Conservation (phyloP, 495 filamentous ascomycete genomes). For the Corynascus novoguineensis region DNA sequence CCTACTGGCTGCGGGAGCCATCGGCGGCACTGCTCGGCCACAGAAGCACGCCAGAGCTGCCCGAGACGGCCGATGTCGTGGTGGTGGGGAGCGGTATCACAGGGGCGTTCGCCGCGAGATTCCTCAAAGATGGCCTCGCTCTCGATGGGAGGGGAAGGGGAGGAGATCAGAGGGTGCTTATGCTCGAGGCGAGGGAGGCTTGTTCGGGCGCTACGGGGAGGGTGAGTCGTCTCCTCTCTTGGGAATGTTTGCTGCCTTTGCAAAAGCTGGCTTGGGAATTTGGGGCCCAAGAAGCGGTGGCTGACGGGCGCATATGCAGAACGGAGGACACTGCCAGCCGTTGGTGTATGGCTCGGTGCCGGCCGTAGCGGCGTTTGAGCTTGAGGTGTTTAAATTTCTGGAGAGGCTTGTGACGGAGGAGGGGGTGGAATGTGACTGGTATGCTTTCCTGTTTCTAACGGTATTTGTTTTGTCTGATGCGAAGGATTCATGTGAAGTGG, state of each 20-base stretch:
- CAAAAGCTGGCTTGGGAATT: background rate
- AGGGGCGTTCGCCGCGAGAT: slow-evolving; percentile 59
- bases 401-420: slow-evolving; percentile 45
- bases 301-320: slow-evolving; percentile 29
- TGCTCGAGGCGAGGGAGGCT: slow-evolving; percentile 74
- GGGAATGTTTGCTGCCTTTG: background rate
- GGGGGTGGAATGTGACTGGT: slow-evolving; percentile 58
- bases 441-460: background rate
- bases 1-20: slow-evolving; percentile 67
- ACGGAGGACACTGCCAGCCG: slow-evolving; percentile 72
- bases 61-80: slow-evolving; percentile 56
- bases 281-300: background rate
- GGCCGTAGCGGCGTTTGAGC: slow-evolving; percentile 58
- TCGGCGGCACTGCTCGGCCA: slow-evolving; percentile 54
- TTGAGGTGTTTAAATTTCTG: slow-evolving; percentile 52
- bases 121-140: slow-evolving; percentile 42
- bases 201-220: slow-evolving; percentile 79
- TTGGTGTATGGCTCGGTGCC: slow-evolving; percentile 47
- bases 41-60: slow-evolving; percentile 55
- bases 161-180: slow-evolving; percentile 46
- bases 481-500: background rate
- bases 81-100: slow-evolving; percentile 72
- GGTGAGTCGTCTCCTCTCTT: slow-evolving; percentile 34
- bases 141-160: slow-evolving; percentile 48
- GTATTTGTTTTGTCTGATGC: background rate